phyloP scores from a whole-genome alignment of 1,139 yeast species.

The Sugiyamaella sp. region DNA sequence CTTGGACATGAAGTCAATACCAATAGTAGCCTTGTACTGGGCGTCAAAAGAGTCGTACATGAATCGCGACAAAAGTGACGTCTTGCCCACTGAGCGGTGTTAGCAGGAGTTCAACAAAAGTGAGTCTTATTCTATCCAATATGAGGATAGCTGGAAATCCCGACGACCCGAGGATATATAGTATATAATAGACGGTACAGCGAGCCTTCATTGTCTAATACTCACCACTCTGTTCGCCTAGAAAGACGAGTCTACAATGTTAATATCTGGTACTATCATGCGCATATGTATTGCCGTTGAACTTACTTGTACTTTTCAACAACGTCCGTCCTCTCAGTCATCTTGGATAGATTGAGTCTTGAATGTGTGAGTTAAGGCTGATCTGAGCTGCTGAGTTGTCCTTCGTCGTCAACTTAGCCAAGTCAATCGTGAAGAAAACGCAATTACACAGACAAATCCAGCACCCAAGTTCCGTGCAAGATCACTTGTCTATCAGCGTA shows the following conservation, averaged over 20 bases:
- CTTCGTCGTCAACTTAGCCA: too few relatives aligned
- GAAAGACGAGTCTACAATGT: slow-evolving; percentile 72
- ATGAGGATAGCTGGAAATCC: too few relatives aligned
- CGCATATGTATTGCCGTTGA: too few relatives aligned
- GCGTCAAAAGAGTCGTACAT: slow-evolving; percentile 99
- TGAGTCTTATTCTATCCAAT: too few relatives aligned
- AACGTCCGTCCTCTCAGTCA: slow-evolving; percentile 40
- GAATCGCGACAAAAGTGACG: slow-evolving; percentile 90
- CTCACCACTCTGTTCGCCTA: slow-evolving; percentile 93
- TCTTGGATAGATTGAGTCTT: slow-evolving; percentile 21
- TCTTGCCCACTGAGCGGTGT: slow-evolving; percentile 75
- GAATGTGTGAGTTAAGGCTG: neutral
- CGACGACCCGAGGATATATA: too few relatives aligned
- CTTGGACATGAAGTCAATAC: slow-evolving; percentile 91
- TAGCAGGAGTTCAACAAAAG: too few relatives aligned
- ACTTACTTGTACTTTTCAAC: slow-evolving; percentile 47
- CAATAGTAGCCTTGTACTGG: slow-evolving; percentile 86
- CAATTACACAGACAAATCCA: neutral
- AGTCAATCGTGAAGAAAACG: too few relatives aligned
- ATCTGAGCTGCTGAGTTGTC: too few relatives aligned
- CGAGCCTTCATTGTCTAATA: too few relatives aligned
- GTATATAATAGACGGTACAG: too few relatives aligned
- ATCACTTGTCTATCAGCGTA: too few relatives aligned
- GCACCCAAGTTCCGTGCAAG: too few relatives aligned
- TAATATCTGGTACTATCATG: neutral